phyloP scores from a whole-genome alignment of 1,139 yeast genomes.

The Pneumocystis jirovecii region DNA sequence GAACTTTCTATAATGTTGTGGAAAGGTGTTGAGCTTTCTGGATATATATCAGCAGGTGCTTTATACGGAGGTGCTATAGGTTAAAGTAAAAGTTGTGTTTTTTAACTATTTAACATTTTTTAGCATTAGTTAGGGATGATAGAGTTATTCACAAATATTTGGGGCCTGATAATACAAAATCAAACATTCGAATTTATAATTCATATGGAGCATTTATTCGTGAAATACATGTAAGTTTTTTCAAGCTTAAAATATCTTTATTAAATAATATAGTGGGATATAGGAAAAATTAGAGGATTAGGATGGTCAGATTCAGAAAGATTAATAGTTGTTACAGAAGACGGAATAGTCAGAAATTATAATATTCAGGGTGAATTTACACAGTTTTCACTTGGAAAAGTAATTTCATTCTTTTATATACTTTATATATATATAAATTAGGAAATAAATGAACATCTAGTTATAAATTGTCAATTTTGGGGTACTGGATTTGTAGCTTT shows the following conservation, averaged over 20 bases:
- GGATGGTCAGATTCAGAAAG: conserved; percentile 44
- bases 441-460: conserved; percentile 24
- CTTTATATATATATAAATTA: neutral
- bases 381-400: conserved; percentile 32
- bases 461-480: conserved; percentile 28
- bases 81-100: conserved; percentile 2
- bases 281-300: conserved; percentile 42
- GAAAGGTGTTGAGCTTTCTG: conserved; percentile 19
- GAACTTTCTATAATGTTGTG: conserved; percentile 22
- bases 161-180: conserved; percentile 16
- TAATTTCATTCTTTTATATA: conserved; percentile 11
- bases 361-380: conserved; percentile 56
- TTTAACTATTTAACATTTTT: neutral
- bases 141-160: conserved; percentile 17
- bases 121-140: conserved; percentile 18
- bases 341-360: conserved; percentile 51
- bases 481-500: conserved; percentile 29
- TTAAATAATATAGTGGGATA: conserved; percentile 25
- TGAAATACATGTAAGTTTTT: conserved; percentile 32
- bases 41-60: conserved; percentile 28
- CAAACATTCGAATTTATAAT: conserved; percentile 14
- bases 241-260: neutral
- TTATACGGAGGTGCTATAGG: conserved; percentile 36
- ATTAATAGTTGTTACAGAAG: conserved; percentile 44
- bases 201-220: conserved; percentile 11